Percentiles rank a stretch among this genome's conserved stretches.
These are phyloP conservation scores for Xylona heveae DNA, from an alignment of 495 filamentous ascomycete genomes.

Conservation along the genomic window DNA sequence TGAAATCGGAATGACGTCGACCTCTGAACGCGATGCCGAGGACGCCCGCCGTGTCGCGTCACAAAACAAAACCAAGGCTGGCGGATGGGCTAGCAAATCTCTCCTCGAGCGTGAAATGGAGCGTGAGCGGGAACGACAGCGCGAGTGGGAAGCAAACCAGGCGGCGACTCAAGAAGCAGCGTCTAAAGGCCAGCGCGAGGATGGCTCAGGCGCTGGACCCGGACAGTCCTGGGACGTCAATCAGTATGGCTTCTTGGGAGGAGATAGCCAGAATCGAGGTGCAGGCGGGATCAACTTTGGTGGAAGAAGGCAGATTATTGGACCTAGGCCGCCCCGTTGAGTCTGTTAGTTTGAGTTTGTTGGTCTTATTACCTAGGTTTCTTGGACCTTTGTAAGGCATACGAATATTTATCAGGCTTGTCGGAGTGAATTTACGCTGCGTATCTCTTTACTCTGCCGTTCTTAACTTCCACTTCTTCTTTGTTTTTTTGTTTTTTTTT, in stretches of 20 bases:
- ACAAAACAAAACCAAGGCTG: slow-evolving; percentile 48
- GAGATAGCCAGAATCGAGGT: slow-evolving; percentile 63
- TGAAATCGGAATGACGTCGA: slow-evolving; percentile 24
- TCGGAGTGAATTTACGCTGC: too few relatives aligned
- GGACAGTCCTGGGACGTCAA: slow-evolving; percentile 64
- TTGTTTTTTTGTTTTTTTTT: not conserved
- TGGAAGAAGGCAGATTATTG: slow-evolving; percentile 62
- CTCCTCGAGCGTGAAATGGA: slow-evolving; percentile 93
- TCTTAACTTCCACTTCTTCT: too few relatives aligned
- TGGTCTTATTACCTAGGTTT: not conserved
- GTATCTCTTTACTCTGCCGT: too few relatives aligned
- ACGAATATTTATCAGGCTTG: not conserved
- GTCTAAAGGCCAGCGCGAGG: slow-evolving; percentile 19
- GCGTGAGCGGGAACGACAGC: slow-evolving; percentile 74
- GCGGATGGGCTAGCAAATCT: slow-evolving; percentile 58
- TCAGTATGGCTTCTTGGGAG: slow-evolving; percentile 73
- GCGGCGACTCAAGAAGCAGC: slow-evolving; percentile 40
- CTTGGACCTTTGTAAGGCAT: not conserved
- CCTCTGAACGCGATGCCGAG: slow-evolving; percentile 45
- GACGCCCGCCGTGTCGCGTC: slow-evolving; percentile 40
- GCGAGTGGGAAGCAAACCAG: slow-evolving; percentile 90
- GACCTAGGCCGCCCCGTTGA: slow-evolving; percentile 37
- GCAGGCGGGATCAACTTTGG: slow-evolving; percentile 44
- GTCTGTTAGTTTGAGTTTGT: slow-evolving; percentile 4
- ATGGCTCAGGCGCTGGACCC: slow-evolving; percentile 29